These are phyloP conservation scores for Byssothecium circinans DNA, from an alignment of 2,329 filamentous ascomycete genomes.

Conservation along the genomic window DNA sequence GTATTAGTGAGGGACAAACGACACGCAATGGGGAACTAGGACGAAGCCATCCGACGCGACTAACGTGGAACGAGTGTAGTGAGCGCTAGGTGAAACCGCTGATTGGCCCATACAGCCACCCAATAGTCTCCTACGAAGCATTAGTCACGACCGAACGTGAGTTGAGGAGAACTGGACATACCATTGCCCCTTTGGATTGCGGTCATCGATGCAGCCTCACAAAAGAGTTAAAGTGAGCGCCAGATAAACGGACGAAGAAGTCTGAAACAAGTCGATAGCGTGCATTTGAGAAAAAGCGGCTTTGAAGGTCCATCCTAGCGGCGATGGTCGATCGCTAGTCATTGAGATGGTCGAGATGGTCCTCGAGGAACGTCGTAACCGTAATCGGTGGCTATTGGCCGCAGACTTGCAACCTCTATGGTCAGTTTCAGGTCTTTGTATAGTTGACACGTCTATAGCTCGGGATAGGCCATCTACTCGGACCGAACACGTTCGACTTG, in stretches of 20 bases:
- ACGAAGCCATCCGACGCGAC: not conserved
- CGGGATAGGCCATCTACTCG: not conserved
- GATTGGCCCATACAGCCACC: constrained; percentile 2
- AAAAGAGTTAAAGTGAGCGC: not conserved
- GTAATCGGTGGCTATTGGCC: not conserved
- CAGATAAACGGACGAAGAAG: not conserved
- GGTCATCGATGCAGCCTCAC: not conserved
- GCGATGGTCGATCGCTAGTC: not conserved
- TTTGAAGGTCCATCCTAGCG: not conserved
- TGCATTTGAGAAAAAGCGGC: not conserved
- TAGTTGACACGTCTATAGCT: not conserved
- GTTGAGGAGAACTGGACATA: not conserved
- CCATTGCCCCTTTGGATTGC: not conserved
- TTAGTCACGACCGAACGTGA: not conserved
- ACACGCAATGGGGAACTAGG: too few species aligned
- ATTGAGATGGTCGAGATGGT: not conserved
- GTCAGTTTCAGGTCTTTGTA: not conserved
- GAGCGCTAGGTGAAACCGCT: not conserved
- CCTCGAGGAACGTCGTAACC: not conserved
- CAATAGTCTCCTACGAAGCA: not conserved
- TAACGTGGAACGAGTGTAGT: not conserved
- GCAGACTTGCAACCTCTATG: not conserved
- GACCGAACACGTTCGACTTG: constrained; percentile 7
- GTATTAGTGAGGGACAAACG: not conserved
- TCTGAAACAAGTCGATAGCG: constrained; percentile 2